A percentile compares a stretch with the other conserved stretches of the same genome.
Conservation (phyloP, 2,329 filamentous ascomycete genomes). For the Harringtonia aguacate region DNA sequence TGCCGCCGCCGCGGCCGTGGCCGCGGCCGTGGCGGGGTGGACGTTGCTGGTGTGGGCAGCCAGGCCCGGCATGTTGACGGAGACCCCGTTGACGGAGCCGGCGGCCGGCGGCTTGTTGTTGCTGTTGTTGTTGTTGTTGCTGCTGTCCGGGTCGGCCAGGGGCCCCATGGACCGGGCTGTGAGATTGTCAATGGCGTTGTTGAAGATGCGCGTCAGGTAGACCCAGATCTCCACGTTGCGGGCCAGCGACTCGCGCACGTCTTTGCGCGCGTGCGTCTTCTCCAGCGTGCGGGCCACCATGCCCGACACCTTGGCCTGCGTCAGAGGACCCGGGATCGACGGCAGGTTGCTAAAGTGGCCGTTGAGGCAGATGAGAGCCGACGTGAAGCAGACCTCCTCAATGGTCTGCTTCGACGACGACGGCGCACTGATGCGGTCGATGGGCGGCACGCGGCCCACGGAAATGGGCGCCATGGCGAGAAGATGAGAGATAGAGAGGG, state of each 20-base stretch:
- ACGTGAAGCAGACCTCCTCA: slow-evolving; percentile 53
- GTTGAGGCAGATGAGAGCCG: slow-evolving; percentile 50
- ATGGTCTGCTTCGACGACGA: slow-evolving; percentile 34
- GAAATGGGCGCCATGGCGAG: slow-evolving; percentile 12
- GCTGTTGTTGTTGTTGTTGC: neutral
- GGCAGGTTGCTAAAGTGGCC: slow-evolving; percentile 48
- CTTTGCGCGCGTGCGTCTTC: slow-evolving; percentile 50
- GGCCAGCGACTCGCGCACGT: slow-evolving; percentile 51
- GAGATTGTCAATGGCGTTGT: slow-evolving; percentile 48
- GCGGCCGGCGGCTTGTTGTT: neutral
- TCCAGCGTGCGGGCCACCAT: slow-evolving; percentile 52
- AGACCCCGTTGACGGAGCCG: too few relatives aligned
- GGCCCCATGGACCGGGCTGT: slow-evolving; percentile 49
- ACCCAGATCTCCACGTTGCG: slow-evolving; percentile 57
- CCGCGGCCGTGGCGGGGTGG: too few relatives aligned
- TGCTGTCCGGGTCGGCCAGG: slow-evolving; percentile 28
- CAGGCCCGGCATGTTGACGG: too few relatives aligned
- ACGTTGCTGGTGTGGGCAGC: neutral
- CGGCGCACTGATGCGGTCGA: slow-evolving; percentile 13
- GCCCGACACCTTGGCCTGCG: slow-evolving; percentile 40
- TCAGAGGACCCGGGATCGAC: slow-evolving; percentile 42
- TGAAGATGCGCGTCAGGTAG: slow-evolving; percentile 51
- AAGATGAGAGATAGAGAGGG: neutral
- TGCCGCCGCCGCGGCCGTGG: slow-evolving; percentile 11
- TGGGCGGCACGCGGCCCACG: slow-evolving; percentile 11